A percentile compares a stretch with the other conserved stretches of the same genome.
Evolutionary conservation across 2,329 filamentous ascomycete species (phyloP).

Genomic region (Xylariaceae sp.): DNA sequence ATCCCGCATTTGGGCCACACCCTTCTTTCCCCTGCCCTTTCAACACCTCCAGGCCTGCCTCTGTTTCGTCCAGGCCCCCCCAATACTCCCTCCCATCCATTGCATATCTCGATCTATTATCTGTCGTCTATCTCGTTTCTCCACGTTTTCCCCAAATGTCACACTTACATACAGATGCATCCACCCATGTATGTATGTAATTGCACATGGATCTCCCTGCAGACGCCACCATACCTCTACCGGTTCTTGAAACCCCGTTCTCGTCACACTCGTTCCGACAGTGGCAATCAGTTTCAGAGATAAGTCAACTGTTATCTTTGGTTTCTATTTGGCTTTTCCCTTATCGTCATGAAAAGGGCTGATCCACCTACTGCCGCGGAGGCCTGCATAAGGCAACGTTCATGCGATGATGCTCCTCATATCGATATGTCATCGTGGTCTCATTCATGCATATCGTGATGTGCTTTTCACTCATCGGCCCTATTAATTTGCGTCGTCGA

Average conservation of each 20-base stretch:
- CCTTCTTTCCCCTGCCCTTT: neutral
- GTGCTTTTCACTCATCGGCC: neutral
- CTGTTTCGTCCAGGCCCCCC: neutral
- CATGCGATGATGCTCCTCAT: neutral
- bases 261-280: neutral
- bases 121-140: slow-evolving; percentile 23
- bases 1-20: neutral
- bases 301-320: neutral
- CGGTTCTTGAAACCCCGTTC: neutral
- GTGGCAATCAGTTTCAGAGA: neutral
- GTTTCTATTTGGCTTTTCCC: neutral
- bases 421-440: neutral
- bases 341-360: neutral
- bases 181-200: slow-evolving; percentile 25
- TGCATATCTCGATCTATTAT: slow-evolving; percentile 18
- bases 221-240: neutral
- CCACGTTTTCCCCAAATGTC: slow-evolving; percentile 27
- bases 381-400: neutral
- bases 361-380: neutral
- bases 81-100: slow-evolving; percentile 6
- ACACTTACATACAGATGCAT: slow-evolving; percentile 28
- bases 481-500: neutral
- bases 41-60: neutral
- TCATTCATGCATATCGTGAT: neutral
- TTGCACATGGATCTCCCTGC: slow-evolving; percentile 24